phyloP scores from a whole-genome alignment of 139 green algal species.

The Diplosphaera chodatii region DNA sequence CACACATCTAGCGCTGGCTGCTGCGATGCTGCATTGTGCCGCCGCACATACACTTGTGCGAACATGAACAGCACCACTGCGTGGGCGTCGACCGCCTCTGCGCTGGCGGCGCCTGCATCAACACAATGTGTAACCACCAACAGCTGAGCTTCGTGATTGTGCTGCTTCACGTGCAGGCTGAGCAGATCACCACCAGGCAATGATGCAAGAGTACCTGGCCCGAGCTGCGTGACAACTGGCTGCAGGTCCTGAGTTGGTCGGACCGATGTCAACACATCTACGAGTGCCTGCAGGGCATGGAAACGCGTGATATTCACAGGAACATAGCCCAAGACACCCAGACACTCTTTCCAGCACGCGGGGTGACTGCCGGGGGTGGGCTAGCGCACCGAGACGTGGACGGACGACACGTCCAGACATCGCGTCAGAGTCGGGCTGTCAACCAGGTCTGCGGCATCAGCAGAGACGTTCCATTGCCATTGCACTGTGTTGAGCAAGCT shows the following conservation, averaged over 20 bases:
- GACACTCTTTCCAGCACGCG: too few species aligned
- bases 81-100: conserved; percentile 36
- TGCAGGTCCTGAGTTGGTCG: background rate
- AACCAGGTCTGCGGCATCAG: conserved; percentile 11
- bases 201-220: background rate
- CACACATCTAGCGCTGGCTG: conserved; percentile 62
- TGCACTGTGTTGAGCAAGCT: background rate
- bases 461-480: background rate
- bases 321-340: too few species aligned
- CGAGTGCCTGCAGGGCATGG: background rate
- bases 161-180: too few species aligned
- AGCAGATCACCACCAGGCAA: background rate
- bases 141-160: background rate
- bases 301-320: too few species aligned
- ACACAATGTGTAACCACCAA: background rate
- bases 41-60: conserved; percentile 53
- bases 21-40: conserved; percentile 14
- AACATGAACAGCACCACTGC: conserved; percentile 66
- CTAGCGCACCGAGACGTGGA: conserved; percentile 13
- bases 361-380: too few species aligned
- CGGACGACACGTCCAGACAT: conserved; percentile 13
- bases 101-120: conserved; percentile 12
- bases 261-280: background rate
- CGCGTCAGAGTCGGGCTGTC: conserved; percentile 4
- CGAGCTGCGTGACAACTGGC: background rate